Conservation (phyloP, 305 asterid genomes). For the Fraxinus sp. region DNA sequence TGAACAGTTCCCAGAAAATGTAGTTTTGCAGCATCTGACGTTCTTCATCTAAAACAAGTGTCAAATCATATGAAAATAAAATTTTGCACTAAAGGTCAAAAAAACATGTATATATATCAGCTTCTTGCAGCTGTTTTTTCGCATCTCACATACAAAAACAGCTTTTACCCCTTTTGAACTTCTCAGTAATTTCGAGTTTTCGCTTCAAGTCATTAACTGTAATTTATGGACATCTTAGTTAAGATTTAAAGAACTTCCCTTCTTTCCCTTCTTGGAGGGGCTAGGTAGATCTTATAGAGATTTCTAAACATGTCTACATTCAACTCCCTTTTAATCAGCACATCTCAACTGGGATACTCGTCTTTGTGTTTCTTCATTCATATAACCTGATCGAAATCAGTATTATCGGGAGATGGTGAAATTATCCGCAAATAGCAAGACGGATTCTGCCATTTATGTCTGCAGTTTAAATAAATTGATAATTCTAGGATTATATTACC, state of each 20-base stretch:
- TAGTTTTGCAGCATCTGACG: neutral
- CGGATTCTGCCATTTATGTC: neutral
- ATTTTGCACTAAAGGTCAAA: neutral
- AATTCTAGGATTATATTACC: neutral
- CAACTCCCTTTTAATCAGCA: neutral
- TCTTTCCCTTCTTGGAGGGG: neutral
- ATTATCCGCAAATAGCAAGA: neutral
- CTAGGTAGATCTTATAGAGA: neutral
- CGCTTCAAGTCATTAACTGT: neutral
- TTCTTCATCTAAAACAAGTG: neutral
- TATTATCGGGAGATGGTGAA: neutral
- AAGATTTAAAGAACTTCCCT: neutral
- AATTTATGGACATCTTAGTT: neutral
- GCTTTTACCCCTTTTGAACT: neutral
- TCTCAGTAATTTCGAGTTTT: neutral
- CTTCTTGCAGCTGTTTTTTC: neutral
- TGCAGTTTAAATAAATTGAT: neutral
- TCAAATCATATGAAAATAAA: neutral
- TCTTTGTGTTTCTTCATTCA: constrained; percentile 1
- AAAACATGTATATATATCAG: neutral
- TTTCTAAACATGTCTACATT: neutral
- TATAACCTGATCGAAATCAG: neutral
- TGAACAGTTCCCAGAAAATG: neutral
- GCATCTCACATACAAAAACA: neutral
- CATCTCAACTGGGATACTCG: neutral